Evolutionary conservation across 352 stramenopile genomes (phyloP), one percentile per base, ranked within the genome.

Genomic region (Phytophthora hybrid): DNA sequence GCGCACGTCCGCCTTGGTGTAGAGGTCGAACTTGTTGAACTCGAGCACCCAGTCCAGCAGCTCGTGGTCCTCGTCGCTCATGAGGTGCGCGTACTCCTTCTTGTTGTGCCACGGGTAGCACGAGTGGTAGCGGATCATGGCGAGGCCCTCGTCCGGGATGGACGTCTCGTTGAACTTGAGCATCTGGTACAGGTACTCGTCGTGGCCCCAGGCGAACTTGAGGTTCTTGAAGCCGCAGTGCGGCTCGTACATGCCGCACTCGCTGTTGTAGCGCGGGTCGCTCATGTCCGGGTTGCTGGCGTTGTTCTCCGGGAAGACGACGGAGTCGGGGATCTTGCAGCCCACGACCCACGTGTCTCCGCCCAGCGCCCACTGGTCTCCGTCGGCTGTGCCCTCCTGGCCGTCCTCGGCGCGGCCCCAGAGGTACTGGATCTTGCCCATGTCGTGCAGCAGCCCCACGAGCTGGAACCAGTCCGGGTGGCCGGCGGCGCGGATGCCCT

Each of bases 151-250:
- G 14, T 92, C 81, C 1, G 93, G 95, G 66, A 98, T 94, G 3
- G 84, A 89, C 7, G 76, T 87, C 59, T 94, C 72, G 80, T 98
- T 98, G 63, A 92, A 92, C 64, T 93, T 85, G 55, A 98, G 87
- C 92, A 98, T 98, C 67, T 94, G 84, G 77, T 97, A 98, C 78
- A 98, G 84, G 77, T 98, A 98, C 81, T 98, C 95, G 76, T 95
- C 94, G 69, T 98, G 94, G 57, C 94, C 94, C 85, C 93, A 98
- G 2, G 93, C 92, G 71, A 97, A 98, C 63, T 87, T 88, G 58
- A 98, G 78, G 69, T 97, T 94, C 63, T 93, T 84, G 39, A 98
- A 74, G 34, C 95, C 95, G 66, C 95, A 98, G 69, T 96, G 69
- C 10, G 86, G 83, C 74, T 93, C 73, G 71, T 98, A 98, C 57